phyloP scores from a whole-genome alignment of 257 asterid genomes.

The Gardenia jasminoides region DNA sequence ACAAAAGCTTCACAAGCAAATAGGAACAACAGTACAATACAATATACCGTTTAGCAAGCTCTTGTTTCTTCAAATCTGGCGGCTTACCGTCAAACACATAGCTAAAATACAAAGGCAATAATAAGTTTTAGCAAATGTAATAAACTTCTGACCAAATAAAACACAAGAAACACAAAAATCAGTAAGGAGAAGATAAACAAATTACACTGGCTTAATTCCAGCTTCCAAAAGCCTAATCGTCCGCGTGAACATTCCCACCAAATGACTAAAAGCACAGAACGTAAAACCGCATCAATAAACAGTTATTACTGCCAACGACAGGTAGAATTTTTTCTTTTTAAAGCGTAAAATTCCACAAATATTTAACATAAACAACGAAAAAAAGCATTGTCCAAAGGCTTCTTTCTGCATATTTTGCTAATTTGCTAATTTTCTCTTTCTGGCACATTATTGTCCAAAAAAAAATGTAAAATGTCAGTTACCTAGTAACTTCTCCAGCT shows the following conservation, averaged over 20 bases:
- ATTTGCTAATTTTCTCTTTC: neutral
- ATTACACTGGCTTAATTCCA: constrained; percentile 96
- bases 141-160: constrained; percentile 12
- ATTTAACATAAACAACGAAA: neutral
- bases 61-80: constrained; percentile 92
- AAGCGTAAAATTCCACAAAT: neutral
- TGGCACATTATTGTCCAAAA: neutral
- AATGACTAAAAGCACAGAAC: constrained; percentile 54
- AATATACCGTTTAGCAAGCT: constrained; percentile 88
- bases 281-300: constrained; percentile 12
- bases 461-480: neutral
- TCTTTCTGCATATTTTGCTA: neutral
- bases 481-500: constrained; percentile 99
- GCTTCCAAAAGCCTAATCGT: constrained; percentile 98
- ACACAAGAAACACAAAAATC: constrained; percentile 14
- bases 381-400: neutral
- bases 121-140: constrained; percentile 10
- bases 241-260: constrained; percentile 92
- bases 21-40: constrained; percentile 16
- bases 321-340: neutral
- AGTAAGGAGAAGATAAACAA: constrained; percentile 14
- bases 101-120: constrained; percentile 33
- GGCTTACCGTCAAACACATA: constrained; percentile 97
- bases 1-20: constrained; percentile 1
- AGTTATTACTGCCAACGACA: neutral